Base-by-base conservation (phyloP, 2,329 filamentous ascomycete species). In the Pseudopithomyces maydicus region DNA sequence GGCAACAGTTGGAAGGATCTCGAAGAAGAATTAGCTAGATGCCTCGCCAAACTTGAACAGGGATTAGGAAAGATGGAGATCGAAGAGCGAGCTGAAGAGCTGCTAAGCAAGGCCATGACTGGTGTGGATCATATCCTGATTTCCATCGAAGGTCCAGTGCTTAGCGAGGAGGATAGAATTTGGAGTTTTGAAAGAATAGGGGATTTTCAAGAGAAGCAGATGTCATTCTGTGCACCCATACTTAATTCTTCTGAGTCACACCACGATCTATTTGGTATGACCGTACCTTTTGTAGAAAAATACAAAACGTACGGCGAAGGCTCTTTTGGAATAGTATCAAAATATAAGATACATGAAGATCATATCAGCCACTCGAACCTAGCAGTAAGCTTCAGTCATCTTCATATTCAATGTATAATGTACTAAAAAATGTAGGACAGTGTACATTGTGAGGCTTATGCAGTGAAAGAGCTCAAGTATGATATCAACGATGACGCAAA, bases 321-420 rank as follows among this genome's bases (percentile, higher is more conserved):
- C 4, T 47, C 51, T 3, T 66, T 61, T 35, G 52, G 62, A 12
- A 20, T 51, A 2, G 59, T 66, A 14, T 55, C 32, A 1, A 35
- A 58, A n/a, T 59, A 54, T 39, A 14, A 41, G 11, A 39, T 64
- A 3, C 63, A 64, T 17, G 8, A 20, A 17, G 44, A 48, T 11
- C 61, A 62, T 20, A 39, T 61, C 6, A 19, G 4, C 23, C 1
- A 42, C 29, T 6, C 38, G 8, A n/a, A 29, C 17, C n/a, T 20
- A 14, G 55, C 58, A 20, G 49, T 45, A 53, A 57, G 47, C n/a
- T 14, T 42, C 8, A 23, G 14, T 14, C 5, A 14, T n/a, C 12
- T n/a, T 38, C n/a, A n/a, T n/a, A n/a, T 14, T n/a, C 12, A 14
- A 6, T 5, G 5, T 6, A 38, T 11, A 38, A 11, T n/a, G 5